Conservation (phyloP, 495 filamentous ascomycete species). For the Chaetomium fimeti region DNA sequence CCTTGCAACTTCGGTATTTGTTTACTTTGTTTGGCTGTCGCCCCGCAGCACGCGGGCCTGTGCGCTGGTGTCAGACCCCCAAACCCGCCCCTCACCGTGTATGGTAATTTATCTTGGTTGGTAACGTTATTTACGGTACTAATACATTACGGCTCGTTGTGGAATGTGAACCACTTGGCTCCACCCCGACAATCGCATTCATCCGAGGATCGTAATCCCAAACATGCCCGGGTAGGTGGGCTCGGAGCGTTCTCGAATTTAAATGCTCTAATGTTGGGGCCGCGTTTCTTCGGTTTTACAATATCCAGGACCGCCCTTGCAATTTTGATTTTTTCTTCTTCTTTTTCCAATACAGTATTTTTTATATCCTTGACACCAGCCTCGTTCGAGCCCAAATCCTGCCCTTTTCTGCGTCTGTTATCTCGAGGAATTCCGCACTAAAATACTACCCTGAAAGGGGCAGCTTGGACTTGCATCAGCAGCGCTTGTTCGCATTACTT, state of each 20-base stretch:
- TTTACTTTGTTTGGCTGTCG: conserved; percentile 30
- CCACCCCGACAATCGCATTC: conserved; percentile 2
- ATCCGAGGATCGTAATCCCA: background rate
- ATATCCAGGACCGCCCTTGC: too few species aligned
- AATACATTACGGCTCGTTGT: background rate
- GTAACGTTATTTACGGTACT: background rate
- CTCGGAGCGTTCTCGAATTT: background rate
- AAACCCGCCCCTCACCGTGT: background rate
- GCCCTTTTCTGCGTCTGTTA: background rate
- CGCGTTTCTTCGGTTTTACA: too few species aligned
- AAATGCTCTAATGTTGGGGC: background rate
- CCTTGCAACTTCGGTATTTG: conserved; percentile 25
- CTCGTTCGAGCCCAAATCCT: too few species aligned
- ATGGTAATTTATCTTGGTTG: background rate
- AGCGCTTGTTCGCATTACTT: conserved; percentile 1
- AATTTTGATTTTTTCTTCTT: too few species aligned
- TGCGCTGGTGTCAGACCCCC: background rate
- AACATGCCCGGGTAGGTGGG: background rate
- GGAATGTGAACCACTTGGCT: background rate
- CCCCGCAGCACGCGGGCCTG: conserved; percentile 22
- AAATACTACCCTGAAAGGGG: background rate
- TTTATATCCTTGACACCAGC: too few species aligned
- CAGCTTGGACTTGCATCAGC: conserved; percentile 8
- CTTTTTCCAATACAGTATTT: too few species aligned
- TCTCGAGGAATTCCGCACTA: background rate